Conservation (phyloP, 1,284 basidiomycete genomes). For the Filobasidium uniguttulatum region DNA sequence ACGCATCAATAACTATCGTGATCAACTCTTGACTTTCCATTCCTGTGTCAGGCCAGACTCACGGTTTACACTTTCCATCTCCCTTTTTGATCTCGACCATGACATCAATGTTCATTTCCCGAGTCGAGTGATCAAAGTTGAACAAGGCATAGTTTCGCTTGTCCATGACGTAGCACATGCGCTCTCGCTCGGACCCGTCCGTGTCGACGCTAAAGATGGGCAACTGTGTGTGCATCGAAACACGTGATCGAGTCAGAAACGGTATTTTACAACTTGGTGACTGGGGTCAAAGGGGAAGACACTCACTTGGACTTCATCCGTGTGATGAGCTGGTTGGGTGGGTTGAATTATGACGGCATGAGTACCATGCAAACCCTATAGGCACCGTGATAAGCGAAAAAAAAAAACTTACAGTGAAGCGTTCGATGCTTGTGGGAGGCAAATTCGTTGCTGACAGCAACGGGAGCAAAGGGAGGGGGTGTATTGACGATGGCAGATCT, state of each 20-base stretch:
- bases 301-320: constrained; percentile 70
- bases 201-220: constrained; percentile 68
- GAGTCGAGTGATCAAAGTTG: constrained; percentile 46
- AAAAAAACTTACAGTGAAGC: constrained; percentile 45
- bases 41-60: not conserved
- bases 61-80: constrained; percentile 41
- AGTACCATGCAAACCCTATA: too few relatives aligned
- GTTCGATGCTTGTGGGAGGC: constrained; percentile 73
- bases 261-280: not conserved
- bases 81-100: constrained; percentile 76
- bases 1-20: not conserved
- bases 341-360: constrained; percentile 1
- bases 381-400: not conserved
- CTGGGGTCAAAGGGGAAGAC: too few relatives aligned
- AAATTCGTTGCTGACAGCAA: constrained; percentile 64
- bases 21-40: not conserved
- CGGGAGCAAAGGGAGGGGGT: constrained; percentile 60
- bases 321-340: constrained; percentile 25
- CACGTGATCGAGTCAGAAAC: not conserved
- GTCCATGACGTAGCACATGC: constrained; percentile 57
- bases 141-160: constrained; percentile 81
- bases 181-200: constrained; percentile 56
- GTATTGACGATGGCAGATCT: constrained; percentile 40
- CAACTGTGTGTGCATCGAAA: constrained; percentile 39
- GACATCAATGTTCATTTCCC: constrained; percentile 71